phyloP scores from a whole-genome alignment of 257 asterid genomes.

The Solanum tarapatanum region DNA sequence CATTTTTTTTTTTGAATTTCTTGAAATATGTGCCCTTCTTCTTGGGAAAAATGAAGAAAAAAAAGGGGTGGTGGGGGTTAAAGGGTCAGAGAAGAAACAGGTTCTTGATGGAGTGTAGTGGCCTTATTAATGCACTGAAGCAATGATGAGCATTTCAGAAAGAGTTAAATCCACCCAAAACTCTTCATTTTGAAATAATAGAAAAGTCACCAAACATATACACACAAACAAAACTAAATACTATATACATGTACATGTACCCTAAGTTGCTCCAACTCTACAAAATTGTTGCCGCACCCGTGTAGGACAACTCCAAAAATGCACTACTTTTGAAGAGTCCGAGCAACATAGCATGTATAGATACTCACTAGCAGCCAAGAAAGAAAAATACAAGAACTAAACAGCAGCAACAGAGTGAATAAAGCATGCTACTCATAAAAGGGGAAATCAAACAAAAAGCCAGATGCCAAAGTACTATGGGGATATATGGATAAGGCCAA shows the following conservation, averaged over 20 bases:
- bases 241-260: background rate
- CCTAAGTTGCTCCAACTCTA: background rate
- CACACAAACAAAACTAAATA: conserved; percentile 7
- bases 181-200: background rate
- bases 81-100: conserved; percentile 4
- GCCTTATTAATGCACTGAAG: conserved; percentile 31
- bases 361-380: conserved; percentile 37
- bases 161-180: conserved; percentile 13
- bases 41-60: conserved; percentile 1
- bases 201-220: conserved; percentile 11
- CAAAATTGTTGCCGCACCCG: background rate
- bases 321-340: too few relatives aligned
- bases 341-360: background rate
- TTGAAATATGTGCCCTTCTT: background rate
- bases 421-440: conserved; percentile 21
- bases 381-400: conserved; percentile 28
- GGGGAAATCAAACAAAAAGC: conserved; percentile 20
- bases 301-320: background rate
- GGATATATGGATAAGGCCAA: conserved; percentile 32
- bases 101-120: conserved; percentile 21
- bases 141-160: conserved; percentile 45
- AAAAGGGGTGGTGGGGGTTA: background rate
- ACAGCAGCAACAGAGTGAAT: conserved; percentile 17
- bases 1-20: background rate
- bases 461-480: background rate